Evolutionary conservation across 371 early-diverging fungal genomes (phyloP).

Genomic region (Haplosporangium sp.): DNA sequence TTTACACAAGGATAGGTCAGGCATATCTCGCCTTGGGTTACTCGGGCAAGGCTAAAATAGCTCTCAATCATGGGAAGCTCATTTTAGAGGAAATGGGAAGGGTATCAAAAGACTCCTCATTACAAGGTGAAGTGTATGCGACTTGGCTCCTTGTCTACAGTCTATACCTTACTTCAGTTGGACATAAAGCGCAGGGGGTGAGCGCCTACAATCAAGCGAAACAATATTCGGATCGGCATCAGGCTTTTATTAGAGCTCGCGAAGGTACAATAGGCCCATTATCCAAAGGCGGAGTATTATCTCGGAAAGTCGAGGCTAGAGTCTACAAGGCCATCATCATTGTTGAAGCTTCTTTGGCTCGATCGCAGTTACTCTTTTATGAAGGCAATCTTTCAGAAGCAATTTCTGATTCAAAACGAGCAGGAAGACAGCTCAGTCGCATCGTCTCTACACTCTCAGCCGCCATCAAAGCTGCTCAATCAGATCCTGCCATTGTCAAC

Average conservation of each 20-base stretch:
- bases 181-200: constrained; percentile 23
- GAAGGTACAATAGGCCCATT: background rate
- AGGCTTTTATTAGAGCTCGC: background rate
- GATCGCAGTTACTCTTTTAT: constrained; percentile 36
- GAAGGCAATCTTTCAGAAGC: constrained; percentile 45
- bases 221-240: constrained; percentile 13
- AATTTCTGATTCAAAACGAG: constrained; percentile 36
- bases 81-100: constrained; percentile 55
- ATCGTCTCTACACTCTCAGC: constrained; percentile 32
- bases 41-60: constrained; percentile 72
- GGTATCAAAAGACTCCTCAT: background rate
- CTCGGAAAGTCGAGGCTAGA: constrained; percentile 22
- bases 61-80: constrained; percentile 61
- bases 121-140: constrained; percentile 18
- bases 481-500: constrained; percentile 15
- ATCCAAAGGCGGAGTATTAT: constrained; percentile 1
- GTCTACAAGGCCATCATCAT: constrained; percentile 25
- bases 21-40: constrained; percentile 72
- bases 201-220: constrained; percentile 41
- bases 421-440: constrained; percentile 36
- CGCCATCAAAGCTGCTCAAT: constrained; percentile 25
- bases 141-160: constrained; percentile 46
- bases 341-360: constrained; percentile 43
- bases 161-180: constrained; percentile 39
- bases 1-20: constrained; percentile 63